Evolutionary conservation across 345 rosid species (phyloP).

Genomic region (Erucastrum elatum): DNA sequence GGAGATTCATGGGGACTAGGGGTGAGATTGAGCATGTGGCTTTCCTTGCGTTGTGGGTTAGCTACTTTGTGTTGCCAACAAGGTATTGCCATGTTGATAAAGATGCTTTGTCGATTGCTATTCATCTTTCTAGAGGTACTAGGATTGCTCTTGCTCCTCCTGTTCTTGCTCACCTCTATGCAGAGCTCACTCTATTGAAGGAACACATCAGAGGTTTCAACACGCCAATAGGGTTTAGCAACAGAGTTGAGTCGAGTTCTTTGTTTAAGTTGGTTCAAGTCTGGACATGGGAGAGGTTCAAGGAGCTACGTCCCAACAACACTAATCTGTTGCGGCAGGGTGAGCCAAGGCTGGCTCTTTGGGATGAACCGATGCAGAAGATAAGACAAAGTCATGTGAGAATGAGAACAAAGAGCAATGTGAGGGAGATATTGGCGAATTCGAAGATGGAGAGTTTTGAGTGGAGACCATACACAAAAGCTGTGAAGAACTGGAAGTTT

Average conservation of each 20-base stretch:
- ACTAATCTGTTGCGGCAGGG: slow-evolving; percentile 19
- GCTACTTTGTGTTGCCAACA: slow-evolving; percentile 36
- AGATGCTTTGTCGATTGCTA: slow-evolving; percentile 30
- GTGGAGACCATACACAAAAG: slow-evolving; percentile 52
- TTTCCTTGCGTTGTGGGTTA: slow-evolving; percentile 46
- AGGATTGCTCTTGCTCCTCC: slow-evolving; percentile 48
- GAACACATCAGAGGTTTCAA: not conserved
- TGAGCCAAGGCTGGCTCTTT: slow-evolving; percentile 45
- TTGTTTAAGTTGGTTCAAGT: slow-evolving; percentile 48
- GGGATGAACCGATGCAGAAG: slow-evolving; percentile 27
- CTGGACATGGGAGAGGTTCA: slow-evolving; percentile 60
- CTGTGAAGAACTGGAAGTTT: slow-evolving; percentile 26
- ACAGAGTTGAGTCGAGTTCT: slow-evolving; percentile 2
- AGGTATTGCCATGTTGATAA: not conserved
- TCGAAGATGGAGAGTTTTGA: slow-evolving; percentile 35
- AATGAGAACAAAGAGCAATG: not conserved
- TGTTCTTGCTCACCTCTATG: slow-evolving; percentile 47
- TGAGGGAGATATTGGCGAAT: slow-evolving; percentile 28
- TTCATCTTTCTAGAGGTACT: slow-evolving; percentile 42
- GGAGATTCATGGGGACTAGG: slow-evolving; percentile 35
- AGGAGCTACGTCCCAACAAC: slow-evolving; percentile 23
- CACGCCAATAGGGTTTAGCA: not conserved
- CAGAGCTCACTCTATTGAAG: slow-evolving; percentile 41
- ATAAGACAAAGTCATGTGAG: not conserved
- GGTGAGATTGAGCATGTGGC: slow-evolving; percentile 48